A percentile compares a stretch with the other conserved stretches of the same genome.
These are phyloP conservation scores for Epithele typhae DNA, from an alignment of 768 basidiomycete species.

Conservation along the genomic window DNA sequence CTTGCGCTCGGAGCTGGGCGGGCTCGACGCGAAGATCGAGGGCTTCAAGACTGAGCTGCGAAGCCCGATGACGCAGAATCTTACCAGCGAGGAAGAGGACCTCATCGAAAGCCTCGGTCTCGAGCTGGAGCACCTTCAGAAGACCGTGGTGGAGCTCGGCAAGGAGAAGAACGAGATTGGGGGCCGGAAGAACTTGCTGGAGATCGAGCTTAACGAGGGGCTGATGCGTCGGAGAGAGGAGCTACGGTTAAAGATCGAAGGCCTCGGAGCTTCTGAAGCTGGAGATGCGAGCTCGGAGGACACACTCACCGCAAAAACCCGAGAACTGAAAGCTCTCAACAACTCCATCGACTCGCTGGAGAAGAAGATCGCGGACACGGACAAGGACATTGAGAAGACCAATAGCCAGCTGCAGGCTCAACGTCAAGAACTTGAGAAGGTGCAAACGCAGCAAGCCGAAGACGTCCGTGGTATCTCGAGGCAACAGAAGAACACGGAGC, in stretches of 20 bases:
- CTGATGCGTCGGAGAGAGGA: constrained; percentile 79
- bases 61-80: constrained; percentile 68
- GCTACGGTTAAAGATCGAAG: constrained; percentile 69
- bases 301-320: constrained; percentile 60
- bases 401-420: constrained; percentile 63
- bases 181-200: constrained; percentile 71
- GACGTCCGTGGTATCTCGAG: constrained; percentile 83
- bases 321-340: constrained; percentile 68
- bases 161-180: constrained; percentile 60
- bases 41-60: constrained; percentile 67
- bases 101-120: constrained; percentile 63
- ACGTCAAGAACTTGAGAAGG: constrained; percentile 59
- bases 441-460: constrained; percentile 81
- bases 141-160: constrained; percentile 62
- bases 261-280: constrained; percentile 56
- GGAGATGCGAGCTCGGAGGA: constrained; percentile 56
- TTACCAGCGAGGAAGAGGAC: constrained; percentile 69
- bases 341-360: constrained; percentile 61
- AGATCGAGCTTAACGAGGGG: constrained; percentile 92
- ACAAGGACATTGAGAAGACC: constrained; percentile 66
- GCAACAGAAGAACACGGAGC: constrained; percentile 93
- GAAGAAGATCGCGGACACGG: constrained; percentile 67
- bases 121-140: constrained; percentile 73
- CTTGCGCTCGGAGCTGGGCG: constrained; percentile 63
- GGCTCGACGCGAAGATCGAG: constrained; percentile 55